A percentile compares a stretch with the other conserved stretches of the same genome.
These are phyloP conservation scores for Xylaria acuta DNA, from an alignment of 495 filamentous ascomycete species.

Conservation along the genomic window DNA sequence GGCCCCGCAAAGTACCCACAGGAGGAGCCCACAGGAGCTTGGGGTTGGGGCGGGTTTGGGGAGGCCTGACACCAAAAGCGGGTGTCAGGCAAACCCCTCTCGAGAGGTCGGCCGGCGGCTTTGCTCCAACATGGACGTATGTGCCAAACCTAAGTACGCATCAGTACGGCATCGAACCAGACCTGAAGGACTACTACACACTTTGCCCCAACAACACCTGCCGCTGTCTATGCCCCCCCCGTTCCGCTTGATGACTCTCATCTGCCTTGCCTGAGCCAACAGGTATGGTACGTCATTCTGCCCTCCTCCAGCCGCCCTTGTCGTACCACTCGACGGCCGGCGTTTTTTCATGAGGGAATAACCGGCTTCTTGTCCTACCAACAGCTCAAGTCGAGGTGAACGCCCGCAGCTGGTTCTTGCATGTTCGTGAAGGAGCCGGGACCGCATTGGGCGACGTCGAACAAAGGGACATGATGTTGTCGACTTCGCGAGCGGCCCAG, in stretches of 20 bases:
- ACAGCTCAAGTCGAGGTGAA: background rate
- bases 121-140: background rate
- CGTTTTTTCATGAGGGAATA: background rate
- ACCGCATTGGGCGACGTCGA: background rate
- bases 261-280: background rate
- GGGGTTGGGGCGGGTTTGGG: background rate
- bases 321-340: background rate
- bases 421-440: background rate
- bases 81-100: background rate
- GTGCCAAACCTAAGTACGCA: background rate
- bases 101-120: background rate
- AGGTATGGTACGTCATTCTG: conserved; percentile 17
- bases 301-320: background rate
- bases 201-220: background rate
- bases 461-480: conserved; percentile 41
- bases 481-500: conserved; percentile 40
- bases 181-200: background rate
- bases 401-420: background rate
- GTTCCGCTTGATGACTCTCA: background rate
- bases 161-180: background rate
- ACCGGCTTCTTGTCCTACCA: background rate
- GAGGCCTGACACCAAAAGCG: background rate
- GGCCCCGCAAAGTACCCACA: conserved; percentile 12
- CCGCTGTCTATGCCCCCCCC: background rate
- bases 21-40: background rate